phyloP scores from a whole-genome alignment of 495 filamentous ascomycete species.

The Xanthoparmelia taractica region DNA sequence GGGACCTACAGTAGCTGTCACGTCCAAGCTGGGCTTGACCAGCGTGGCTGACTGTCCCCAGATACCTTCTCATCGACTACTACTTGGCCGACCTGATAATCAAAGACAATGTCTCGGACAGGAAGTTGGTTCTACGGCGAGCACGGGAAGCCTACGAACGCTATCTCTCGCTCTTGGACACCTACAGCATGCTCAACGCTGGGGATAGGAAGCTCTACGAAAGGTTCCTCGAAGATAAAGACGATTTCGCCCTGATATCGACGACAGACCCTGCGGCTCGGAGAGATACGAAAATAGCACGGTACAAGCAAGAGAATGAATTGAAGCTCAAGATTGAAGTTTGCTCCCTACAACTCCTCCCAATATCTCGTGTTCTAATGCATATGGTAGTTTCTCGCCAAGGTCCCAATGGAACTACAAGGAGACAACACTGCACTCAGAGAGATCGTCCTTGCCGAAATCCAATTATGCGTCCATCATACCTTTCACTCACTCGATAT shows the following conservation, averaged over 20 bases:
- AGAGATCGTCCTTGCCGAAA: constrained; percentile 64
- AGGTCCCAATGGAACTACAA: constrained; percentile 51
- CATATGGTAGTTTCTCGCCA: constrained; percentile 47
- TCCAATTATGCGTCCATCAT: constrained; percentile 65
- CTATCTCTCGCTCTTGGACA: constrained; percentile 67
- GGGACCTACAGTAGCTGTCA: constrained; percentile 61
- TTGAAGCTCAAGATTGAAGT: constrained; percentile 78
- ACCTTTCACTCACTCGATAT: constrained; percentile 79
- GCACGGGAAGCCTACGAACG: constrained; percentile 64
- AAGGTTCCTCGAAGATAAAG: constrained; percentile 56
- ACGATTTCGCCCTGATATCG: constrained; percentile 60
- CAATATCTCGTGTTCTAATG: neutral
- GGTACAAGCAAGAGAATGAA: constrained; percentile 80
- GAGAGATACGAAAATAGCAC: constrained; percentile 73
- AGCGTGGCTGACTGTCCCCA: constrained; percentile 28
- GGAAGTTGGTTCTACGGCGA: constrained; percentile 53
- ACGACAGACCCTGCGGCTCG: constrained; percentile 63
- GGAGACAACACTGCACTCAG: constrained; percentile 74
- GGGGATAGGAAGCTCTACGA: constrained; percentile 65
- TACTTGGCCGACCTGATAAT: constrained; percentile 60
- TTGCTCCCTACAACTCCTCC: constrained; percentile 1
- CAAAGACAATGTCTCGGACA: constrained; percentile 46
- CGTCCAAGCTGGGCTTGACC: constrained; percentile 29
- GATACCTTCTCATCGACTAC: constrained; percentile 63
- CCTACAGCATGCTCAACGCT: constrained; percentile 63